Evolutionary conservation across 2,329 filamentous ascomycete genomes (phyloP).

Genomic region (Beauveria scarabaeidicola): DNA sequence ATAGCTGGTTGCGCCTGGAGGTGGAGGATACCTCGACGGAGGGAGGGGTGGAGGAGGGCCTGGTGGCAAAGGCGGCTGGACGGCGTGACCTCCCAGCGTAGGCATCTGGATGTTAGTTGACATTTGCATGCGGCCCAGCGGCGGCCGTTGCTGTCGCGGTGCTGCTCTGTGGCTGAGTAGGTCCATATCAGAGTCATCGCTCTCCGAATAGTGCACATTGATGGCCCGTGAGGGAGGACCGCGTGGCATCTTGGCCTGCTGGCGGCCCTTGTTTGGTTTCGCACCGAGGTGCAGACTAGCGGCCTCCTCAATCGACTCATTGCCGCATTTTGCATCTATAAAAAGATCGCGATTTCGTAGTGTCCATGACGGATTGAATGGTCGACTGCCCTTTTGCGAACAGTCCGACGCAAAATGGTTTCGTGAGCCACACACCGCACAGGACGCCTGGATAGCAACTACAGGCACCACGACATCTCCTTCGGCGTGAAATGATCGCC

Average conservation of each 20-base stretch:
- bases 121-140: conserved; percentile 29
- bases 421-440: conserved; percentile 45
- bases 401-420: conserved; percentile 54
- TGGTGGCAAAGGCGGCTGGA: conserved; percentile 31
- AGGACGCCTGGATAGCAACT: conserved; percentile 40
- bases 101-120: conserved; percentile 33
- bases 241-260: conserved; percentile 24
- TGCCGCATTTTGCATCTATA: conserved; percentile 35
- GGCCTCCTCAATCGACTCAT: conserved; percentile 29
- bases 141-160: conserved; percentile 21
- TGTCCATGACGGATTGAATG: conserved; percentile 42
- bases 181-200: conserved; percentile 37
- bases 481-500: conserved; percentile 45
- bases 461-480: conserved; percentile 38
- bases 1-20: conserved; percentile 17
- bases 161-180: conserved; percentile 29
- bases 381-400: conserved; percentile 17
- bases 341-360: conserved; percentile 39
- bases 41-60: conserved; percentile 27
- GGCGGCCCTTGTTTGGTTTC: conserved; percentile 15
- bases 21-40: conserved; percentile 18
- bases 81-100: conserved; percentile 10
- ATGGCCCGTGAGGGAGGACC: conserved; percentile 28
- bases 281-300: conserved; percentile 17
- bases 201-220: conserved; percentile 37